Evolutionary conservation across 2,329 filamentous ascomycete genomes (phyloP), one percentile per base, ranked within the genome.

Genomic region (Fusarium kyushuense): DNA sequence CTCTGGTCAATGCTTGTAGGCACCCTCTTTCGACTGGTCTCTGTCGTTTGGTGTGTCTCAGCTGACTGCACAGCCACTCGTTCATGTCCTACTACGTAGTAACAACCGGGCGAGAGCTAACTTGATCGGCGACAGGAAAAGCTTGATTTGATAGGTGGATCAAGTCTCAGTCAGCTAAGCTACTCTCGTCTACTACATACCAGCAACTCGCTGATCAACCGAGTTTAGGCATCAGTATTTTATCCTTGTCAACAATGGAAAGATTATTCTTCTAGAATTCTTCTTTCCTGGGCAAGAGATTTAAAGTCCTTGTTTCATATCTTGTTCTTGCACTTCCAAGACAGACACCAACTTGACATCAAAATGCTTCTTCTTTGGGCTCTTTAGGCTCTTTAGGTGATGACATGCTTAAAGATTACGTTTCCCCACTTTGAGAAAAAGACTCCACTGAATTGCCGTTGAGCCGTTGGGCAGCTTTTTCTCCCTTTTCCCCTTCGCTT

Each of bases 41-140:
- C 17, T 11, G 29, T 17, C 7, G 16, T 12, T 54, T 33, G 35
- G 36, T n/a, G 25, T 32, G 42, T 21, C 43, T 54, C 63, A 67
- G 63, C 58, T 64, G 63, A 67, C 58, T 25, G 38, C 56, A 48
- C 56, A 56, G 63, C 63, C 63, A 65, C 63, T 10, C 10, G n/a
- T 21, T 63, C 58, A 46, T 32, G 13, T 19, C 27, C 42, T 52
- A n/a, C n/a, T n/a, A n/a, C n/a, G n/a, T n/a, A n/a, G n/a, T n/a
- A 53, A 12, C 13, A 54, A 23, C 47, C 32, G 52, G 65, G 54
- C 59, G 51, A 46, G 14, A 27, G 40, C 29, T 57, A 45, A 12
- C 40, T 7, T 6, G 47, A 21, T 12, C 27, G n/a, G 21, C 23
- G 27, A 25, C 16, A 23, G 14, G 5, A 25, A 10, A 35, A 48